Conservation (phyloP, 2,329 filamentous ascomycete genomes). For the Geoglossum cookeanum region DNA sequence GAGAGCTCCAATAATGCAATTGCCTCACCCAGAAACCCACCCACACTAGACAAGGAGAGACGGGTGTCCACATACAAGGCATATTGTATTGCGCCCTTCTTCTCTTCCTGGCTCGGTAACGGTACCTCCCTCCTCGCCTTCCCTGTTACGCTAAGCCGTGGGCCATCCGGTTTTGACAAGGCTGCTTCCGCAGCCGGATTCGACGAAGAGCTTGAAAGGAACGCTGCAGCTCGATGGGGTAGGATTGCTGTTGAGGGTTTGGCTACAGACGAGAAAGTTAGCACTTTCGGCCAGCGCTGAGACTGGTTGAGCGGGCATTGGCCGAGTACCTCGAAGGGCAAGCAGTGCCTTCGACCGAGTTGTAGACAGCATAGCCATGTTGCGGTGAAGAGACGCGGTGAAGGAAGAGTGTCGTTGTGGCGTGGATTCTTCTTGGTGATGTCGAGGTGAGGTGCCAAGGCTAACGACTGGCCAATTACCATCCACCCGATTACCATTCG, state of each 20-base stretch:
- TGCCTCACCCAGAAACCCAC: too few relatives aligned
- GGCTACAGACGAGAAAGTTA: constrained; percentile 25
- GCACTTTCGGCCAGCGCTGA: not conserved
- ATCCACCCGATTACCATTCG: not conserved
- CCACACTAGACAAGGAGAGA: not conserved
- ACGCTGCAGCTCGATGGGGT: constrained; percentile 43
- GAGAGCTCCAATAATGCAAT: too few relatives aligned
- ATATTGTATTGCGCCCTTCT: constrained; percentile 68
- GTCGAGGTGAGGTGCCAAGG: not conserved
- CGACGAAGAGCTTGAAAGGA: constrained; percentile 45
- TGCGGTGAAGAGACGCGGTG: not conserved
- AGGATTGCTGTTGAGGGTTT: constrained; percentile 45
- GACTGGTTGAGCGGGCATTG: not conserved
- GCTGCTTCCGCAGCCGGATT: constrained; percentile 40
- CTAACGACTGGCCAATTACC: not conserved
- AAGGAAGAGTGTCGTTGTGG: not conserved
- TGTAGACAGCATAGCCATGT: constrained; percentile 23
- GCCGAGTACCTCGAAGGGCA: constrained; percentile 24
- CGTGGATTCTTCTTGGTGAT: not conserved
- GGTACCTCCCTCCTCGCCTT: constrained; percentile 49
- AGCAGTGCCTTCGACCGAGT: constrained; percentile 24
- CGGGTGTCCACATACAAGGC: constrained; percentile 46
- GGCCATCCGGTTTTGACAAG: constrained; percentile 32
- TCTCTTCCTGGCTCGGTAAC: constrained; percentile 57
- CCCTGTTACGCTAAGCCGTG: constrained; percentile 27